Evolutionary conservation across 1,139 yeast species (phyloP), one percentile per base, ranked within the genome.

Genomic region (Kazachstania sp.): DNA sequence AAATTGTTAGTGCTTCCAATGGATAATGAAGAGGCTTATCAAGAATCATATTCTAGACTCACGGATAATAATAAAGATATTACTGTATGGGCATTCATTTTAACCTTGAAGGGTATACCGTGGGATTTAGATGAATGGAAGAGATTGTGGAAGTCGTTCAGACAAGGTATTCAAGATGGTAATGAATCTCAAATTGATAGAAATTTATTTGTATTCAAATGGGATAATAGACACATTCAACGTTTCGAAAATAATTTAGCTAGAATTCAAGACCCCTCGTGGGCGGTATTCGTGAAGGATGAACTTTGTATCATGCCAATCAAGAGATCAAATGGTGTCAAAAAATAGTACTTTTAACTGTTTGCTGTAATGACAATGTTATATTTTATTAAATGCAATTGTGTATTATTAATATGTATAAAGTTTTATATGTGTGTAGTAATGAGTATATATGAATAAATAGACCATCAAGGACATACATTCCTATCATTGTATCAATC

Each of bases 401-500:
- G 23, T 38, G 16, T 36, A 7, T 37, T 19, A 32, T 39, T 20
- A 30, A 19, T 28, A 16, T n/a, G 11, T 20, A 34, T 37, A 23
- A 11, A 38, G 12, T 7, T 36, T 12, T 36, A 36, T 38, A 38
- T 30, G n/a, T 16, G 28, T 19, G 15, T 28, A 28, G 32, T 23
- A 7, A 23, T 44, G 39, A 39, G 35, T 18, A 35, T 39, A 16
- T 28, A 30, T 39, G 32, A 26, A 23, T 30, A 9, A 26, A 23
- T 30, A 9, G 28, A 23, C 28, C 8, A 23, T 23, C 28, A 4
- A 4, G 6, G 28, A 4, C 8, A 11, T 15, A n/a, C 5, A 12
- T 13, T 12, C 13, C 4, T 8, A 20, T 38, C 42, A 53, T 20
- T 59, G 58, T 39, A 76, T 61, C 60, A 92, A 78, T 64, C 77